Evolutionary conservation across 1,284 basidiomycete species (phyloP), one percentile per base, ranked within the genome.

Genomic region (Inonotus hispidus): DNA sequence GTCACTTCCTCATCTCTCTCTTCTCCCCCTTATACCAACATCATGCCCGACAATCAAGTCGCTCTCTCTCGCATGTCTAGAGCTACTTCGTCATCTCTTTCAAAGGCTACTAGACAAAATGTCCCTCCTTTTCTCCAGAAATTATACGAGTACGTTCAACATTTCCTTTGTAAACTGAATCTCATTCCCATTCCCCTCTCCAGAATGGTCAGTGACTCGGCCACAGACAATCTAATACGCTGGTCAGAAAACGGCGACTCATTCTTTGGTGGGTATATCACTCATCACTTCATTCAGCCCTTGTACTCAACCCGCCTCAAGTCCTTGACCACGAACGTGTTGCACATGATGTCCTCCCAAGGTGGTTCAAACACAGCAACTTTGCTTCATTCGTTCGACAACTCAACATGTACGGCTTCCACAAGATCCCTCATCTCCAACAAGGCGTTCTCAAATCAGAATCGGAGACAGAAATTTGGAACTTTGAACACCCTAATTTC

Each of bases 351-450:
- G 84, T 97, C 27, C 82, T 98, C 6, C 92, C 93, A 2, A 83
- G 87, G 53, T 98, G 92, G 89, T 98, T 98, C 84, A 98, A 98
- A 73, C 95, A 98, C 77, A 86, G 88, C 66, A 96, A 95, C 74
- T 97, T 97, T 72, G 87, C 86, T 53, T 93, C 91, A 47, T 98
- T 98, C 71, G 95, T 98, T 39, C 85, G 95, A 41, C 95, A 98
- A 73, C 82, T 98, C 69, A 98, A 98, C 80, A 97, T 97, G 93
- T 95, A 96, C 73, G 93, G 93, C 50, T 96, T 96, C 72, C 93
- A 94, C 79, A 95, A 95, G 78, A 91, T 96, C 58, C 94, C 95
- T 0, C 95, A 98, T 72, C 84, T 98, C 21, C 95, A 97, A 71
- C 93, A 97, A 72, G 95, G 95, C 49, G 94, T 94, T 37, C 82